Evolutionary conservation across 2,329 filamentous ascomycete species (phyloP).

Genomic region (Thyridium curvatum): DNA sequence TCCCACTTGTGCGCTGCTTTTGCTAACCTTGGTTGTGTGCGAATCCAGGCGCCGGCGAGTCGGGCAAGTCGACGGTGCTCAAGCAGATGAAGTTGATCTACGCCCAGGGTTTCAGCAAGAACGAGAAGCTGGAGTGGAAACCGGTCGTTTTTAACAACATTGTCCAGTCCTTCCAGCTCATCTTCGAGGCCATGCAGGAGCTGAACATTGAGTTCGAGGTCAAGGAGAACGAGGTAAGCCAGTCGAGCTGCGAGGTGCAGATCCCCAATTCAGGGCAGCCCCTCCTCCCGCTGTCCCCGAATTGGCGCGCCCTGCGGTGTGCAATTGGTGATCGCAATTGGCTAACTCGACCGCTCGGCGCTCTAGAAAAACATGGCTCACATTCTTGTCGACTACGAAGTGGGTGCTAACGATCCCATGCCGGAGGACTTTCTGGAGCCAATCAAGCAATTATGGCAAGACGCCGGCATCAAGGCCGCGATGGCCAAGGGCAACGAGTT

Average conservation of each 20-base stretch:
- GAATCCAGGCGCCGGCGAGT: slow-evolving; percentile 80
- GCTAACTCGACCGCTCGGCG: slow-evolving; percentile 3
- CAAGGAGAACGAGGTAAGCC: slow-evolving; percentile 68
- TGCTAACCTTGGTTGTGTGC: slow-evolving; percentile 10
- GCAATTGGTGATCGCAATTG: not conserved
- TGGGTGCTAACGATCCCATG: slow-evolving; percentile 75
- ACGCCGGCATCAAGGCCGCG: slow-evolving; percentile 77
- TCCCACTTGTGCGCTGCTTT: too few species aligned
- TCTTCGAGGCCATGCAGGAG: slow-evolving; percentile 86
- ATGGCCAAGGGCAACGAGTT: slow-evolving; percentile 94
- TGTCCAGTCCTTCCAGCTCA: slow-evolving; percentile 83
- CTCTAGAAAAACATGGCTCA: slow-evolving; percentile 70
- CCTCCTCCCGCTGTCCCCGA: not conserved
- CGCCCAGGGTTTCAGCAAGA: slow-evolving; percentile 81
- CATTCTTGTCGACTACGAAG: slow-evolving; percentile 74
- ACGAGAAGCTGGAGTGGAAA: slow-evolving; percentile 88
- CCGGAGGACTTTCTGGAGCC: slow-evolving; percentile 72
- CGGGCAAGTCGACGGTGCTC: slow-evolving; percentile 91
- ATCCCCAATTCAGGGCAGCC: not conserved
- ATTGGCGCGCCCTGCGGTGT: too few species aligned
- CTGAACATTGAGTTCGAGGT: slow-evolving; percentile 74
- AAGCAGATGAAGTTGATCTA: slow-evolving; percentile 99
- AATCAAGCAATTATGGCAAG: slow-evolving; percentile 78
- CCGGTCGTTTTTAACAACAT: slow-evolving; percentile 95
- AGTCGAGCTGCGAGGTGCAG: too few species aligned